These are phyloP conservation scores for Globisporangium spiculum DNA, from an alignment of 352 stramenopile genomes.

Conservation along the genomic window DNA sequence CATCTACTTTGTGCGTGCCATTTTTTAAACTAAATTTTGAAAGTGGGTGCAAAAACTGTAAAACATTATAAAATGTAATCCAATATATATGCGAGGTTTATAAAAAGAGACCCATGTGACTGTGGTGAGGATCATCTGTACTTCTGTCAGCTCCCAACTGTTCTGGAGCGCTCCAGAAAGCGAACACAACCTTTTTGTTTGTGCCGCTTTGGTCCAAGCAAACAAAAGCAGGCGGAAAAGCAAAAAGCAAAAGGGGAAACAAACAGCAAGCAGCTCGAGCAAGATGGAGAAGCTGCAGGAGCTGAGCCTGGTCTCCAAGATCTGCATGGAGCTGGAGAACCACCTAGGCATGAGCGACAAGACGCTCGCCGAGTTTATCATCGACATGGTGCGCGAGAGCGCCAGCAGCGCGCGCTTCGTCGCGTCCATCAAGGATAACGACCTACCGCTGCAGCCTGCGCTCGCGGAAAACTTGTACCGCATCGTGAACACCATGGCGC, in stretches of 20 bases:
- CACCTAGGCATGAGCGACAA: slow-evolving; percentile 95
- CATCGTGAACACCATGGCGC: slow-evolving; percentile 81
- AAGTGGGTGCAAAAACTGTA: too few species aligned
- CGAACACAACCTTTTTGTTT: not conserved
- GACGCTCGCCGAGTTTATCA: slow-evolving; percentile 96
- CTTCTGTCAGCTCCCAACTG: not conserved
- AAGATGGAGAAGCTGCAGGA: slow-evolving; percentile 88
- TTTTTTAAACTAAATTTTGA: too few species aligned
- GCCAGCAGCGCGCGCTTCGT: slow-evolving; percentile 61
- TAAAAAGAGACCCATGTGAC: too few species aligned
- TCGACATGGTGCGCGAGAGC: slow-evolving; percentile 84
- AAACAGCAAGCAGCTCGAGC: not conserved
- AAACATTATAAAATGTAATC: too few species aligned
- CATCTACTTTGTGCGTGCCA: too few species aligned
- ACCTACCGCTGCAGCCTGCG: slow-evolving; percentile 54
- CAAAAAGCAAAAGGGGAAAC: slow-evolving; percentile 3
- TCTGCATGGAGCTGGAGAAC: slow-evolving; percentile 89
- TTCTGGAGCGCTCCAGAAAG: not conserved
- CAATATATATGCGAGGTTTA: too few species aligned
- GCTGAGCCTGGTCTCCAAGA: slow-evolving; percentile 86
- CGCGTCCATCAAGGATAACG: slow-evolving; percentile 52
- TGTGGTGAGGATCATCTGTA: too few species aligned
- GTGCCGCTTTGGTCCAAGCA: slow-evolving; percentile 2
- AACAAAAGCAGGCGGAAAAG: not conserved
- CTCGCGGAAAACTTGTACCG: slow-evolving; percentile 77